phyloP scores from a whole-genome alignment of 2,329 filamentous ascomycete species.

The Trichocomaceae sp. region DNA sequence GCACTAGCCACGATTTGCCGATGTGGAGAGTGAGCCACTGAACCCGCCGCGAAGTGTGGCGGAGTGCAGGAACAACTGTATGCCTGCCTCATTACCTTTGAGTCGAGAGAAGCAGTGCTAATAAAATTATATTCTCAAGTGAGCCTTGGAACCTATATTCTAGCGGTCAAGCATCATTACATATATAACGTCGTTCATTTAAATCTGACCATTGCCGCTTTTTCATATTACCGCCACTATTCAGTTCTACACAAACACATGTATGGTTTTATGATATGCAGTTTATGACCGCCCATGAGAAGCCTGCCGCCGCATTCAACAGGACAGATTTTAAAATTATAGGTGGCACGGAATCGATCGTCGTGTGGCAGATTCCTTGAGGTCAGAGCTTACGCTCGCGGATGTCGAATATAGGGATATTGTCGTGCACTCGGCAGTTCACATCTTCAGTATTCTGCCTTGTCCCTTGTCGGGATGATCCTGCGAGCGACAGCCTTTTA shows the following conservation, averaged over 20 bases:
- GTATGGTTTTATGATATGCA: not conserved
- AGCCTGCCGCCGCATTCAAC: not conserved
- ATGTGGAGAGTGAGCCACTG: constrained; percentile 20
- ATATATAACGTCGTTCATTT: constrained; percentile 4
- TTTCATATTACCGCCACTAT: not conserved
- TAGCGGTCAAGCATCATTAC: constrained; percentile 2
- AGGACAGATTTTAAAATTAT: not conserved
- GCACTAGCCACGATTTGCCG: constrained; percentile 13
- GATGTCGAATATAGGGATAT: not conserved
- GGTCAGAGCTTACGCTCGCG: not conserved
- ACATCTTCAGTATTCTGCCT: constrained; percentile 3
- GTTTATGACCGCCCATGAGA: not conserved
- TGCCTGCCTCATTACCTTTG: not conserved
- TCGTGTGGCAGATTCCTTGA: not conserved
- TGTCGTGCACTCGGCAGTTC: constrained; percentile 4
- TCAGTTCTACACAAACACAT: not conserved
- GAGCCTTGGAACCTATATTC: not conserved
- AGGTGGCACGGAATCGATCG: not conserved
- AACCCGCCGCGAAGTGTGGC: constrained; percentile 29
- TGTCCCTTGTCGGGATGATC: constrained; percentile 30
- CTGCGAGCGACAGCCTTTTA: not conserved
- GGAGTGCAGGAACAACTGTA: constrained; percentile 21
- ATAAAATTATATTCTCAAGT: not conserved
- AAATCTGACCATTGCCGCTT: not conserved
- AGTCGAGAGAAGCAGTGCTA: not conserved